A percentile compares a stretch with the other conserved stretches of the same genome.
Conservation (phyloP, 2,329 filamentous ascomycete genomes). For the Blastomyces silverae region DNA sequence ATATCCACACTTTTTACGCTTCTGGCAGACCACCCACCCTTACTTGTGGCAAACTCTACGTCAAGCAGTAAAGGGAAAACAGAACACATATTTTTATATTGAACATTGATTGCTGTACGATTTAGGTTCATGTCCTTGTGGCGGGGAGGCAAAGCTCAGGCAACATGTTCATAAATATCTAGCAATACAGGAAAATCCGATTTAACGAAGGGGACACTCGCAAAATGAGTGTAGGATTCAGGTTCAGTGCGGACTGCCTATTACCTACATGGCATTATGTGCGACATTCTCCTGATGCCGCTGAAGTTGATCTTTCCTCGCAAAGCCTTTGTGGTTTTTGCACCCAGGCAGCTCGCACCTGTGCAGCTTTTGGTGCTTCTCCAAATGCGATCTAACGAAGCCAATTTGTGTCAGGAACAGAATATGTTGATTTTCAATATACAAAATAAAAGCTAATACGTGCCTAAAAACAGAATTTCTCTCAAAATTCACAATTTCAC, state of each 20-base stretch:
- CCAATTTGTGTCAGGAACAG: background rate
- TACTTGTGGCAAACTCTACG: too few species aligned
- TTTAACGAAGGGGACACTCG: background rate
- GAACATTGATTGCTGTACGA: too few species aligned
- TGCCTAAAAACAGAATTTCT: background rate
- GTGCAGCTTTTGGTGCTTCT: background rate
- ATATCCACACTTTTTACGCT: too few species aligned
- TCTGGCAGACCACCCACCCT: too few species aligned
- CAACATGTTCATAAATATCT: background rate
- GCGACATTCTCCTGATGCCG: too few species aligned
- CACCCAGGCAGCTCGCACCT: background rate
- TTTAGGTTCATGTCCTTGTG: background rate
- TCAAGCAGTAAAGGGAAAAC: too few species aligned
- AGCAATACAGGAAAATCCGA: background rate
- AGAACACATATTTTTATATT: too few species aligned
- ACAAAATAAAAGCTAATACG: too few species aligned
- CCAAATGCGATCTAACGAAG: background rate
- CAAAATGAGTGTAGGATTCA: background rate
- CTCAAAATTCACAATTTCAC: background rate
- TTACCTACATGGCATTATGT: background rate
- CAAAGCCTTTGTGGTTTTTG: background rate
- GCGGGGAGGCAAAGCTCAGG: background rate
- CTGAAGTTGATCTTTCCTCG: too few species aligned
- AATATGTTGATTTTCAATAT: too few species aligned
- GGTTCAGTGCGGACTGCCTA: background rate